Evolutionary conservation across 1,284 basidiomycete species (phyloP).

Genomic region (Fistulinella cinereoalba): DNA sequence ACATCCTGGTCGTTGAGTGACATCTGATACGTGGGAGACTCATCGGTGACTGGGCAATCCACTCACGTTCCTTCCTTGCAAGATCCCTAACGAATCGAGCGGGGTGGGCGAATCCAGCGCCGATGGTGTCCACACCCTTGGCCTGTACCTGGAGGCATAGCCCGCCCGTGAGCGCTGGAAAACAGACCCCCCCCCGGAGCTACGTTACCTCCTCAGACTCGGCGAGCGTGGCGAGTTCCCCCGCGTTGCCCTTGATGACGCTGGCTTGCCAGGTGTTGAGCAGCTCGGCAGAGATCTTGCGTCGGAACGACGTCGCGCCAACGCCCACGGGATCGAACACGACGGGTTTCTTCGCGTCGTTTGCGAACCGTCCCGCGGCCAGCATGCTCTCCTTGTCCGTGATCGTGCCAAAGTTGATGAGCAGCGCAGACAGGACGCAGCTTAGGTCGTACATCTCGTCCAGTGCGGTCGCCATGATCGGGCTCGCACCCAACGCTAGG

Average conservation of each 20-base stretch:
- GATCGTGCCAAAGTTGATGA: constrained; percentile 93
- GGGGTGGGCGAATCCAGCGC: constrained; percentile 75
- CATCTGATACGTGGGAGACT: not conserved
- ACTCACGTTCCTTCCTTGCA: constrained; percentile 74
- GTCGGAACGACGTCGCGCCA: constrained; percentile 78
- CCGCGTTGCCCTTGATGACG: constrained; percentile 95
- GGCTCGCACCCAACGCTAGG: constrained; percentile 84
- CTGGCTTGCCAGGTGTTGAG: constrained; percentile 85
- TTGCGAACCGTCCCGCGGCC: constrained; percentile 72
- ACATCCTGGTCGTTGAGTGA: constrained; percentile 51
- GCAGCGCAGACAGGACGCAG: constrained; percentile 63
- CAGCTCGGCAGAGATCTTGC: constrained; percentile 62
- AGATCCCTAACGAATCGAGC: constrained; percentile 65
- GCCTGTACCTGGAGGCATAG: constrained; percentile 52
- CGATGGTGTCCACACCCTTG: constrained; percentile 88
- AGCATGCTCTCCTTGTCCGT: constrained; percentile 72
- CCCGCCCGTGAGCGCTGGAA: not conserved
- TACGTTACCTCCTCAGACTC: constrained; percentile 65
- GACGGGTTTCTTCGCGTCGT: constrained; percentile 73
- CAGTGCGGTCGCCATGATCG: constrained; percentile 89
- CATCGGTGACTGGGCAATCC: not conserved
- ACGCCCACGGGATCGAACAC: constrained; percentile 95
- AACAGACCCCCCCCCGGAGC: not conserved
- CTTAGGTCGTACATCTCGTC: constrained; percentile 84
- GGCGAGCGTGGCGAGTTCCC: constrained; percentile 80